Conservation (phyloP, 1,284 basidiomycete species). For the Lignosus rhinocerotis region DNA sequence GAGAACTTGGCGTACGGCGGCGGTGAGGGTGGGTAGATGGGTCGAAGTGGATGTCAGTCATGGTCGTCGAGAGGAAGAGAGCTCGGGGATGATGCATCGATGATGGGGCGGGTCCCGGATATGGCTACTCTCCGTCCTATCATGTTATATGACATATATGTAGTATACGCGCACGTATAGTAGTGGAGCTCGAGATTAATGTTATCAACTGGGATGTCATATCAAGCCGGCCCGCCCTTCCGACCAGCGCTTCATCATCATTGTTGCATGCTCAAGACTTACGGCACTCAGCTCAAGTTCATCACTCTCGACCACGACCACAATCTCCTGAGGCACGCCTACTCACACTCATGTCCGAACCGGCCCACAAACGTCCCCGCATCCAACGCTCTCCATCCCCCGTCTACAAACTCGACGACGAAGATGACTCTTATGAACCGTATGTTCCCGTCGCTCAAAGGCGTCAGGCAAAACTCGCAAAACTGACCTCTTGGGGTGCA, state of each 20-base stretch:
- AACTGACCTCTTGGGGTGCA: slow-evolving; percentile 63
- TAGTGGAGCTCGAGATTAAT: too few relatives aligned
- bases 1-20: slow-evolving; percentile 51
- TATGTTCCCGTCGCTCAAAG: slow-evolving; percentile 91
- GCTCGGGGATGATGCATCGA: too few relatives aligned
- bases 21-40: slow-evolving; percentile 71
- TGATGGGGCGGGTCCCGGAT: slow-evolving; percentile 8
- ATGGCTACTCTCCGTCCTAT: too few relatives aligned
- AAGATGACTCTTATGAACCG: slow-evolving; percentile 72
- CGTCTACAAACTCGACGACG: slow-evolving; percentile 60
- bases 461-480: slow-evolving; percentile 78
- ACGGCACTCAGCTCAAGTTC: too few relatives aligned
- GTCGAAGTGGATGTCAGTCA: slow-evolving; percentile 55
- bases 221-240: slow-evolving; percentile 5
- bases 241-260: neutral
- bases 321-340: neutral
- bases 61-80: slow-evolving; percentile 24
- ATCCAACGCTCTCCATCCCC: slow-evolving; percentile 61
- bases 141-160: too few relatives aligned
- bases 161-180: too few relatives aligned
- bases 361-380: slow-evolving; percentile 30
- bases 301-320: neutral
- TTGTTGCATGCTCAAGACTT: neutral
- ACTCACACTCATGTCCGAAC: slow-evolving; percentile 18
- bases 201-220: too few relatives aligned